Evolutionary conservation across 2,329 filamentous ascomycete genomes (phyloP), one percentile per base, ranked within the genome.

Genomic region (Kalmusia sp.): DNA sequence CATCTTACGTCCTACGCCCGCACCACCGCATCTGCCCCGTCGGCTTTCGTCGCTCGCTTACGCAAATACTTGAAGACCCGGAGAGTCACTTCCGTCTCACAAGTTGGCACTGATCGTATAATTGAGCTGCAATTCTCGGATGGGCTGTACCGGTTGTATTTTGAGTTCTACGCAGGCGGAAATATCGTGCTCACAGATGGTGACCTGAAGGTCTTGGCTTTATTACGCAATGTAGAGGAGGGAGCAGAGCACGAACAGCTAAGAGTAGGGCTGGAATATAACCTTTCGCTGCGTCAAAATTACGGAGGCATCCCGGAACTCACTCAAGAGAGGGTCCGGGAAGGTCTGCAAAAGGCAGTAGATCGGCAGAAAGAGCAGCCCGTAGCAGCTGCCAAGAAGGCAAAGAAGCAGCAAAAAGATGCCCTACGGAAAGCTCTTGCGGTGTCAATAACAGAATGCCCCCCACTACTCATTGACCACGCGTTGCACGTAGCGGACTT

Each of bases 151-250:
- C 84, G 89, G 35, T 75, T 99, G 19, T 97, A 92, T 71, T 79
- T 99, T 24, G 95, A 99, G 76, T 99, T 99, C 78, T 99, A 96
- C 71, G 93, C 95, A 1, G 90, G 91, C 47, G 95, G 95, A 39
- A 99, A 99, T 71, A 88, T 99, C 55, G 91, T 99, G 56, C 81
- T 99, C 48, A 96, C 95, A 2, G 92, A 98, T 70, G 84, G 82
- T 45, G 88, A 96, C 21, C 79, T 93, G 47, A 95, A 89, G 58
- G 93, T 98, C 50, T 73, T 98, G 30, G 87, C 90, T 0, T 77
- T 99, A 17, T 80, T 95, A 62, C 86, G 95, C 50, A 88, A 89
- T 58, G 93, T 98, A 1, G 80, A 86, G 4, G 90, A 92, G 64
- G 90, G 89, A 2, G 88, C 90, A 46, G 89, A 90, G n/a, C 89